phyloP scores from a whole-genome alignment of 352 stramenopile genomes.

The Pythium insidiosum region DNA sequence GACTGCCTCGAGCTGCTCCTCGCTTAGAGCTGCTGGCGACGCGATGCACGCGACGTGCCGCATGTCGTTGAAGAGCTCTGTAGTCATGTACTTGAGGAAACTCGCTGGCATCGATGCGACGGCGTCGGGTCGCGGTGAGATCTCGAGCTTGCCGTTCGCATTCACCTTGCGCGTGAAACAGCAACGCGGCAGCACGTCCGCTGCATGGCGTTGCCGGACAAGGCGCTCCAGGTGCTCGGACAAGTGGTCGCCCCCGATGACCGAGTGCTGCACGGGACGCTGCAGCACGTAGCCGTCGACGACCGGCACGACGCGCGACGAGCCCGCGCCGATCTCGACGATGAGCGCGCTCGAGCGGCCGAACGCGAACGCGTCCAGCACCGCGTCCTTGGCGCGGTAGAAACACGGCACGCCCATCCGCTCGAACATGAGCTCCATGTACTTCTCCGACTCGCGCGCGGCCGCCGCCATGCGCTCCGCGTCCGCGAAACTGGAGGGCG shows the following conservation, averaged over 20 bases:
- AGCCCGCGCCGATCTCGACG: constrained; percentile 81
- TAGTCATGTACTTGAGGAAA: constrained; percentile 68
- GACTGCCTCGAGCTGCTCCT: constrained; percentile 24
- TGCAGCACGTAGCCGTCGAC: constrained; percentile 88
- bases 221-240: constrained; percentile 67
- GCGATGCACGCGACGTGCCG: constrained; percentile 49
- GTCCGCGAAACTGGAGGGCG: constrained; percentile 67
- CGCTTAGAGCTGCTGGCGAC: constrained; percentile 35
- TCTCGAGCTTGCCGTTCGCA: constrained; percentile 45
- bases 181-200: constrained; percentile 47
- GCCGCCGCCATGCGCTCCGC: constrained; percentile 50
- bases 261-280: constrained; percentile 64
- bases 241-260: constrained; percentile 63
- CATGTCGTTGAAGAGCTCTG: constrained; percentile 72
- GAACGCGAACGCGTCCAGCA: constrained; percentile 88
- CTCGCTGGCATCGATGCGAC: constrained; percentile 45
- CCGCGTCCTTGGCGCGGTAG: constrained; percentile 86
- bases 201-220: constrained; percentile 25
- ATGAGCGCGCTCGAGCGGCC: constrained; percentile 84
- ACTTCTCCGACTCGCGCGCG: constrained; percentile 60
- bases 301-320: constrained; percentile 83
- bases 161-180: constrained; percentile 58
- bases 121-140: constrained; percentile 23
- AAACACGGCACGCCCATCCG: constrained; percentile 84
- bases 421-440: constrained; percentile 91